Evolutionary conservation across 1,284 basidiomycete species (phyloP), one percentile per base, ranked within the genome.

Genomic region (Phaffia rhodozyma): DNA sequence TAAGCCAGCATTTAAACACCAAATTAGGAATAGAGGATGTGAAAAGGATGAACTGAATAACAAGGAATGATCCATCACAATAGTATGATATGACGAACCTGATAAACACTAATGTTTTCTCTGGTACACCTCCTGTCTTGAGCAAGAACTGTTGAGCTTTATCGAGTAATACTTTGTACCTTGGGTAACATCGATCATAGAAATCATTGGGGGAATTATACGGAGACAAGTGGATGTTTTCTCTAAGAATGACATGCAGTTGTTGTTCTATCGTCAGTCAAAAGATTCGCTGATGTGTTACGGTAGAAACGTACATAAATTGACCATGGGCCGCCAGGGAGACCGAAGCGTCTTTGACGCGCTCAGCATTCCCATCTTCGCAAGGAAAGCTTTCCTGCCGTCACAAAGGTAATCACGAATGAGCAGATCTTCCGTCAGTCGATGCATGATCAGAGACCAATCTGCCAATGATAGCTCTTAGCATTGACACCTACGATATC

Each of bases 251-350:
- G n/a, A 47, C 2, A 21, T 13, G 32, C 23, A 4, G 18, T 21
- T 2, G 30, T 11, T 18, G 0, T 5, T 21, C 21, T 18, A 20
- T 57, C 43, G 25, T 51, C 43, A 32, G 21, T 48, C n/a, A 27
- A n/a, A n/a, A 6, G 27, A 18, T 23, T 18, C 16, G 29, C 34
- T 18, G 21, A 5, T n/a, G n/a, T 43, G n/a, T 5, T 16, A n/a
- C 0, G 65, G 67, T 68, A 69, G 4, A n/a, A 21, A 61, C 73
- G 55, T 50, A 76, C 75, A 96, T 89, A 75, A 86, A 84, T 73
- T 96, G 92, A 1, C 91, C 92, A 69, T 96, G 91, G 0, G 85
- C 79, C 6, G 87, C 86, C 64, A 89, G 84, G 20, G 90, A 81
- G 3, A 86, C 82, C 0, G 88, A 91, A 1, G 91, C 91, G 9